Conservation (phyloP, 331 rosid species). For the Malus hybrid region DNA sequence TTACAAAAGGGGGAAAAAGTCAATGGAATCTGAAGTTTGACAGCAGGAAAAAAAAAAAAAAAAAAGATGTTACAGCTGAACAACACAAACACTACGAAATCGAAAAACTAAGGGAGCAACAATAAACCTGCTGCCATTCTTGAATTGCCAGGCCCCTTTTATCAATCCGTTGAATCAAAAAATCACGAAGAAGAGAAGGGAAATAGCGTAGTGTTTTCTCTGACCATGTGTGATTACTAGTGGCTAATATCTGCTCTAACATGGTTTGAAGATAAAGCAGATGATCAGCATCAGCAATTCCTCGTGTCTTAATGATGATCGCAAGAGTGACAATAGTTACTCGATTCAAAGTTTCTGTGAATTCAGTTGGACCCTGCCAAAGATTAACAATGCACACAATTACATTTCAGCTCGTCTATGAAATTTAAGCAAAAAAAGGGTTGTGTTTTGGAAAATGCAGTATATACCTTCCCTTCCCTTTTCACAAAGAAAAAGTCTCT, state of each 20-base stretch:
- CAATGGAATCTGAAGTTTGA: neutral
- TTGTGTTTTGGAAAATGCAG: slow-evolving; percentile 23
- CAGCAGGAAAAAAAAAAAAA: neutral
- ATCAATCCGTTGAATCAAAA: slow-evolving; percentile 61
- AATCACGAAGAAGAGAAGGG: slow-evolving; percentile 80
- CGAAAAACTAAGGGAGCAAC: slow-evolving; percentile 10
- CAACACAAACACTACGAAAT: neutral
- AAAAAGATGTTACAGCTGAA: neutral
- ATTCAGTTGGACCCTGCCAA: slow-evolving; percentile 90
- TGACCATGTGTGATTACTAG: slow-evolving; percentile 89
- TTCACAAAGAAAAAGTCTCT: slow-evolving; percentile 92
- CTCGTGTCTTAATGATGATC: slow-evolving; percentile 87
- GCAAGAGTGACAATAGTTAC: slow-evolving; percentile 79
- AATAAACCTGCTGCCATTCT: slow-evolving; percentile 88
- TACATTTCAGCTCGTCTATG: slow-evolving; percentile 2
- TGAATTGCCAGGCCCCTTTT: slow-evolving; percentile 74
- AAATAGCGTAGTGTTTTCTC: slow-evolving; percentile 79
- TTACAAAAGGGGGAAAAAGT: no score
- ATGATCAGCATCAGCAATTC: slow-evolving; percentile 93
- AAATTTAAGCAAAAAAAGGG: neutral
- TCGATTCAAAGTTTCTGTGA: slow-evolving; percentile 89
- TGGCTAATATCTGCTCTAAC: slow-evolving; percentile 86
- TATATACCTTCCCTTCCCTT: slow-evolving; percentile 90
- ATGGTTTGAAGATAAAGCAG: slow-evolving; percentile 74
- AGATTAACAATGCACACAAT: slow-evolving; percentile 10